Base-by-base conservation (phyloP, 2,329 filamentous ascomycete genomes). In the Nemania sp. region DNA sequence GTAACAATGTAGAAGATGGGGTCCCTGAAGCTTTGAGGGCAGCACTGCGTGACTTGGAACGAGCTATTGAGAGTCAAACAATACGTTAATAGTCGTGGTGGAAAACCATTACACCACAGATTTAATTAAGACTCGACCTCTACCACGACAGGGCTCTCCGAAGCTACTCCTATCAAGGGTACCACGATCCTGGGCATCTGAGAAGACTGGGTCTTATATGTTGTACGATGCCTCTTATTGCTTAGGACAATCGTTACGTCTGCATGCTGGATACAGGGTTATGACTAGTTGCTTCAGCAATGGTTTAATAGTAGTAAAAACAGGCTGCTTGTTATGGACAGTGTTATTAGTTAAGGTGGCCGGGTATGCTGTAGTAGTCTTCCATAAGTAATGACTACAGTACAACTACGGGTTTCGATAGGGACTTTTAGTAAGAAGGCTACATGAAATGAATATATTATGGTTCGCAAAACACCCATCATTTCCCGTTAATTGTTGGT, bases 401-500 rank as follows among this genome's bases (percentile, higher is more conserved):
- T 43, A 43, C 10, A 35, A 27, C 4, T 22, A 45, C 47, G 26
- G 15, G 27, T 15, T 64, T 20, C 7, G 24, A 11, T 20, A 11
- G 10, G 20, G 45, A 18, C 7, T n/a, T 60, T 53, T 27, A 6
- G 13, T 47, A 53, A 10, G 47, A 13, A n/a, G 5, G 26, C 26
- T 47, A 24, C n/a, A 54, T 20, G 24, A 51, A 61, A n/a, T 55
- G 56, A 65, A 61, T 55, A 11, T 22, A 47, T 49, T 59, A 38
- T 35, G 26, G 22, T 52, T 27, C 32, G 8, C 4, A 24, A 45
- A 5, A 5, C 10, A 1, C 13, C n/a, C 32, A 11, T 35, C 3
- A 7, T 35, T 35, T n/a, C 51, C 35, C 24, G 22, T 35, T 22
- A 15, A 22, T 8, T 41, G 20, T 20, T 64, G 18, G 8, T 18